A percentile compares a stretch with the other conserved stretches of the same genome.
These are phyloP conservation scores for Calycina herbarum DNA, from an alignment of 2,329 filamentous ascomycete species.

Conservation along the genomic window DNA sequence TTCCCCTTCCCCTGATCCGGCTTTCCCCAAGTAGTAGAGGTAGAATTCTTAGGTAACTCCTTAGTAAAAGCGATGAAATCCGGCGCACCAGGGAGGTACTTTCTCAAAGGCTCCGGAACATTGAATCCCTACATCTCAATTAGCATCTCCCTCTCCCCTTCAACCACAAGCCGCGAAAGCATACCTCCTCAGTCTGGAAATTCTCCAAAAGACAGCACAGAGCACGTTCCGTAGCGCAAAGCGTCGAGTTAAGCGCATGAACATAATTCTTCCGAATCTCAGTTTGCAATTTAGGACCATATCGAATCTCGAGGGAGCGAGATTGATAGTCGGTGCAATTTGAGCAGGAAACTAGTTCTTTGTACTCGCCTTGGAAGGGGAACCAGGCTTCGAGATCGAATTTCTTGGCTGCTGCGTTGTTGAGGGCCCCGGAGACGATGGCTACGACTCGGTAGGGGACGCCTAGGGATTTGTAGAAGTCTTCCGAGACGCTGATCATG, in stretches of 20 bases:
- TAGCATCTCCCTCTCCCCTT: background rate
- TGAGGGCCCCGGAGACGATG: conserved; percentile 94
- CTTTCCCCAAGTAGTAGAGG: conserved; percentile 45
- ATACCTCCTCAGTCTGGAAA: conserved; percentile 84
- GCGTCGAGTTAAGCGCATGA: conserved; percentile 85
- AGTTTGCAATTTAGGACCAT: conserved; percentile 81
- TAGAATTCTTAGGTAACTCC: conserved; percentile 77
- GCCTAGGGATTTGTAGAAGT: conserved; percentile 88
- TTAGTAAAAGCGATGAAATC: conserved; percentile 88
- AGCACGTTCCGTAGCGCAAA: conserved; percentile 88
- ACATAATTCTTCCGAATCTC: conserved; percentile 90
- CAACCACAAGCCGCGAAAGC: conserved; percentile 31
- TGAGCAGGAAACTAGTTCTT: conserved; percentile 94
- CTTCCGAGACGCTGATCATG: conserved; percentile 89
- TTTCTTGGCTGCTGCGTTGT: conserved; percentile 88
- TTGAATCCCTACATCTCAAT: conserved; percentile 60
- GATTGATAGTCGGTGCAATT: conserved; percentile 99
- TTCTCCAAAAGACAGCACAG: conserved; percentile 96
- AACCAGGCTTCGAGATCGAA: conserved; percentile 97
- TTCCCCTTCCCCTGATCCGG: conserved; percentile 47
- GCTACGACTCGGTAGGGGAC: conserved; percentile 89
- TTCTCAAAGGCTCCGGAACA: conserved; percentile 79
- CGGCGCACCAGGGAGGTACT: conserved; percentile 86
- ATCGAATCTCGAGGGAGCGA: conserved; percentile 88
- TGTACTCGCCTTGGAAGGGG: conserved; percentile 95